Conservation (phyloP, 805 yeast species). For the Candida wancherniae region DNA sequence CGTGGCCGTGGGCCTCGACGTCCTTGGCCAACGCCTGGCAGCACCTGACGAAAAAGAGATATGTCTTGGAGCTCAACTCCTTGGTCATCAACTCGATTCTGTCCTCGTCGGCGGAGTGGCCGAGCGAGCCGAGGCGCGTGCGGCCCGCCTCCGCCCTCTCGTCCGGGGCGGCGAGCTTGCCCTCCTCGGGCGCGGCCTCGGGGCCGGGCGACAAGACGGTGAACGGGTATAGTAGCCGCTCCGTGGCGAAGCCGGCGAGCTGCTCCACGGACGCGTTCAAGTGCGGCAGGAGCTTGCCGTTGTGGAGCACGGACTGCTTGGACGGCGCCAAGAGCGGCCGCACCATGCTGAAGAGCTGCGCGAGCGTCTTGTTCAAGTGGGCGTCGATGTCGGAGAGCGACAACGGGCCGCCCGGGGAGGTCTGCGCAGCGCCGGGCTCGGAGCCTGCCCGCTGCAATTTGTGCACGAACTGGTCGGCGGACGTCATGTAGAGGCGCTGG, state of each 20-base stretch:
- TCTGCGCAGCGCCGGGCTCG: too few relatives aligned
- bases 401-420: too few relatives aligned
- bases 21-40: constrained; percentile 5
- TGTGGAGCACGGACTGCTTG: constrained; percentile 2
- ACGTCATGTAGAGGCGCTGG: constrained; percentile 13
- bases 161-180: too few relatives aligned
- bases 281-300: constrained; percentile 2
- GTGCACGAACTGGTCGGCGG: constrained; percentile 13
- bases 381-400: too few relatives aligned
- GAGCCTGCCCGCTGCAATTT: too few relatives aligned
- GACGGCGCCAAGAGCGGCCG: constrained; percentile 10
- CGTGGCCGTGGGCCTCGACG: too few relatives aligned
- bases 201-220: too few relatives aligned
- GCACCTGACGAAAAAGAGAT: constrained; percentile 7
- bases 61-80: constrained; percentile 6
- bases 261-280: constrained; percentile 8
- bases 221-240: too few relatives aligned
- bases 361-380: constrained; percentile 3
- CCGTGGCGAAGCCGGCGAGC: constrained; percentile 6
- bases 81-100: constrained; percentile 2
- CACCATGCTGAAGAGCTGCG: constrained; percentile 6
- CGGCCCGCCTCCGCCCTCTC: too few relatives aligned
- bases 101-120: constrained; percentile 2
- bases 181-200: too few relatives aligned
- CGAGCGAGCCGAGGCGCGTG: too few relatives aligned